Evolutionary conservation across 768 basidiomycete species (phyloP), one percentile per base, ranked within the genome.

Genomic region (Candolleomyces eurysporus): DNA sequence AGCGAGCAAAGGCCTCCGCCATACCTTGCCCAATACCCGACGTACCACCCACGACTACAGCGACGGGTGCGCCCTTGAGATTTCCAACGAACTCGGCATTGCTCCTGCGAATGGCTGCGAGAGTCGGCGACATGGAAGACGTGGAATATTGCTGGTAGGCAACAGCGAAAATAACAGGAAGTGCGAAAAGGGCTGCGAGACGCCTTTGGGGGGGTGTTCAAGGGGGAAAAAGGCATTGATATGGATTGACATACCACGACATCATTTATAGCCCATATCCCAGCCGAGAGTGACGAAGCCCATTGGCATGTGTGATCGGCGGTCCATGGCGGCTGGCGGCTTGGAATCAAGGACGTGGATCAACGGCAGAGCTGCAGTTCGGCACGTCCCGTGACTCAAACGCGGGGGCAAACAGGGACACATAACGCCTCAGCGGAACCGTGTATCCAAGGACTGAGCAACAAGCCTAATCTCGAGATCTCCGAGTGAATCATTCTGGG

Each of bases 21-120:
- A 80, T 76, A 0, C 74, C 77, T 60, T 76, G 74, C 0, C 82
- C 82, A 14, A 79, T 77, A 16, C 78, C 82, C 6, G 76, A 75
- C 6, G 77, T 78, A 3, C 78, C 78, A 8, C 77, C 78, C 19
- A 78, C 72, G 50, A 78, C 75, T 16, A 79, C 67, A 10, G 75
- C 77, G 16, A 71, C 67, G 22, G 77, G 76, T 17, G 64, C 16
- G 5, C 59, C 50, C 21, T 51, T 17, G 26, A 51, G 50, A n/a
- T 10, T 30, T 6, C 19, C 50, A 30, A 51, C 30, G 22, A 51
- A 3, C 22, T 51, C 50, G 4, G 52, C 52, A 26, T 53, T 53
- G 52, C 52, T 31, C 19, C 26, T 36, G 26, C 52, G 26, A 14
- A 53, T 26, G 14, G 52, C 26, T 1, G 52, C 52, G 30, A 53